A percentile compares a stretch with the other conserved stretches of the same genome.
Evolutionary conservation across 2,329 filamentous ascomycete species (phyloP).

Genomic region (Trichoderma sp.): DNA sequence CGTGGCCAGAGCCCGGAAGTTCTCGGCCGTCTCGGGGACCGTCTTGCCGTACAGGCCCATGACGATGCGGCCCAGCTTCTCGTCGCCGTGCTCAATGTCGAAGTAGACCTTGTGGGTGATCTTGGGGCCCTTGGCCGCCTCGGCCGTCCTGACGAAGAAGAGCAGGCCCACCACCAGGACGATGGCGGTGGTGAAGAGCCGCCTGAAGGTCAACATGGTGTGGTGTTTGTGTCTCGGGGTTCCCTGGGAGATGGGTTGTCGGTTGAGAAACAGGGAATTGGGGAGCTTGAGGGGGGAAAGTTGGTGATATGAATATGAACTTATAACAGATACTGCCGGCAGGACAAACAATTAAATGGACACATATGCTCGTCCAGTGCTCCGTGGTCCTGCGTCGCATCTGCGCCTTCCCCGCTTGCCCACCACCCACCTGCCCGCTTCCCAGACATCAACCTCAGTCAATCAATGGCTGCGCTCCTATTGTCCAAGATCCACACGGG

Average conservation of each 20-base stretch:
- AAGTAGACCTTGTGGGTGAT: slow-evolving; percentile 96
- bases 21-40: slow-evolving; percentile 72
- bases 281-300: not conserved
- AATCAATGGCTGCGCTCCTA: slow-evolving; percentile 12
- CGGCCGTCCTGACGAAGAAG: slow-evolving; percentile 73
- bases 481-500: not conserved
- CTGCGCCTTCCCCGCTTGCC: slow-evolving; percentile 30
- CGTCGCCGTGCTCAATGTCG: slow-evolving; percentile 76
- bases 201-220: slow-evolving; percentile 75
- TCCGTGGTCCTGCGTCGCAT: slow-evolving; percentile 25
- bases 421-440: slow-evolving; percentile 5
- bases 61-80: slow-evolving; percentile 72
- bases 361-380: slow-evolving; percentile 31
- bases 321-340: too few relatives aligned
- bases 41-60: slow-evolving; percentile 88
- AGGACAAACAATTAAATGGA: slow-evolving; percentile 5
- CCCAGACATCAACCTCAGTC: not conserved
- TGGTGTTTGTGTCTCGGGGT: slow-evolving; percentile 27
- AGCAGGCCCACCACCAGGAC: slow-evolving; percentile 75
- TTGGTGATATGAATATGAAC: too few relatives aligned
- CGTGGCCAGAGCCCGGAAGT: slow-evolving; percentile 79
- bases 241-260: not conserved
- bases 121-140: slow-evolving; percentile 84
- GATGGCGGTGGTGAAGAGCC: slow-evolving; percentile 71
- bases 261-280: slow-evolving; percentile 7